Percentiles rank a stretch among this genome's conserved stretches.
These are phyloP conservation scores for Tetrapisispora fleetii DNA, from an alignment of 805 yeast species.

Conservation along the genomic window DNA sequence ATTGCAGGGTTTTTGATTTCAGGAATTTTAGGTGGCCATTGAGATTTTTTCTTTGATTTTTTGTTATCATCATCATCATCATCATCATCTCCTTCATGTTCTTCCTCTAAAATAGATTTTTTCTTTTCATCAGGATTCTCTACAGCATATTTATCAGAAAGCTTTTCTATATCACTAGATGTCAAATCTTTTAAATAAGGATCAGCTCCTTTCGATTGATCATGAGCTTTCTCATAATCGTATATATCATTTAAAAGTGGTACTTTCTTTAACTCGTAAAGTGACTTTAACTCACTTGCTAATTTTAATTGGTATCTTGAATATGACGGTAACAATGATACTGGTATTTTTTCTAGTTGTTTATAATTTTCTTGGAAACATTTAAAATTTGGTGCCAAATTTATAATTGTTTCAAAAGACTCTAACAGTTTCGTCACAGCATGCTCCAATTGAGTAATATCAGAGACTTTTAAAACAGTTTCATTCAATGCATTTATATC, in stretches of 20 bases:
- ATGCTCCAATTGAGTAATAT: slow-evolving; percentile 37
- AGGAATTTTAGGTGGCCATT: slow-evolving; percentile 65
- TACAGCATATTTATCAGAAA: slow-evolving; percentile 8
- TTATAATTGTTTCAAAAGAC: slow-evolving; percentile 39
- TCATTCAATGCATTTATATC: neutral
- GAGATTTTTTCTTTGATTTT: slow-evolving; percentile 5
- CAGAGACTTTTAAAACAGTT: neutral
- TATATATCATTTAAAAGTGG: slow-evolving; percentile 46
- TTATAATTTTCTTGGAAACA: slow-evolving; percentile 31
- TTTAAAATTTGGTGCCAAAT: slow-evolving; percentile 46
- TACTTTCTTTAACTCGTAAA: slow-evolving; percentile 40
- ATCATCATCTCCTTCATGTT: slow-evolving; percentile 13
- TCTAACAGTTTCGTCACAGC: slow-evolving; percentile 44
- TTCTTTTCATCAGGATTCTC: slow-evolving; percentile 6
- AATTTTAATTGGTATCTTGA: slow-evolving; percentile 46
- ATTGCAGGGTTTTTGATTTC: slow-evolving; percentile 48
- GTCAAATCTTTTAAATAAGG: slow-evolving; percentile 17
- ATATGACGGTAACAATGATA: slow-evolving; percentile 41
- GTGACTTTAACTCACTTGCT: slow-evolving; percentile 49
- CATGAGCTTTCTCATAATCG: slow-evolving; percentile 29
- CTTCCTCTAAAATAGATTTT: slow-evolving; percentile 1
- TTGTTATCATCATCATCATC: slow-evolving; percentile 23
- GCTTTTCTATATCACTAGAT: slow-evolving; percentile 11
- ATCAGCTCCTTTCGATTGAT: slow-evolving; percentile 4
- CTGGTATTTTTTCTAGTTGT: slow-evolving; percentile 25